A percentile compares a stretch with the other conserved stretches of the same genome.
Conservation (phyloP, 1,284 basidiomycete genomes). For the Ustilago cynodontis region DNA sequence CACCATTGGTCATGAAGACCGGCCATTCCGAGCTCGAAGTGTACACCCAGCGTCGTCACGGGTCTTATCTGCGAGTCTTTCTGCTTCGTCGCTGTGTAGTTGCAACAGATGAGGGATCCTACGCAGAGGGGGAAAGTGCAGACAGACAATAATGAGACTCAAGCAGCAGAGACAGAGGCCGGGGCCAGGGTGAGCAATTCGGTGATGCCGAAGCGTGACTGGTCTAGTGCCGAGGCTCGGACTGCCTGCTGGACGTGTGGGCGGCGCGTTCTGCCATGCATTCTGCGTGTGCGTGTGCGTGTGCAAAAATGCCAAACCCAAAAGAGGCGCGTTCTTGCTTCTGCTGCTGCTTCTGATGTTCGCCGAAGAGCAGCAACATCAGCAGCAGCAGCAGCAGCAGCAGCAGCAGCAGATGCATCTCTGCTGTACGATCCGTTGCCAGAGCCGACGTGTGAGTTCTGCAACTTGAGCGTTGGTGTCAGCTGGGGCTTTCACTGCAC, state of each 20-base stretch:
- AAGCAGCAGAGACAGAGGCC: background rate
- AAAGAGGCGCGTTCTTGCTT: no score
- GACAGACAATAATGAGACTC: no score
- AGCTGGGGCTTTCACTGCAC: no score
- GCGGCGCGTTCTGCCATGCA: conserved; percentile 9
- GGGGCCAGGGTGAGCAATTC: background rate
- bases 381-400: conserved; percentile 3
- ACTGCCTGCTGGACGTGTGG: conserved; percentile 21
- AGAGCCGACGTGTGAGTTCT: conserved; percentile 3
- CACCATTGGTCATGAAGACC: background rate
- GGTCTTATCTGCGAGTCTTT: background rate
- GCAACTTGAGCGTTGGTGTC: background rate
- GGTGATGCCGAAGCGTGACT: conserved; percentile 13
- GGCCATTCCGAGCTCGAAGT: background rate
- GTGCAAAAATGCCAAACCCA: background rate
- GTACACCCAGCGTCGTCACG: background rate
- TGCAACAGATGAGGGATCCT: background rate
- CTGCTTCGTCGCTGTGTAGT: background rate
- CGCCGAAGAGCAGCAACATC: conserved; percentile 6
- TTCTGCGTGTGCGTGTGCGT: background rate
- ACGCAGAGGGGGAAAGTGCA: conserved; percentile 24
- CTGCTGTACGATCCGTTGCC: conserved; percentile 6
- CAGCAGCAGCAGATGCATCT: conserved; percentile 1
- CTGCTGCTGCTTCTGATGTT: no score
- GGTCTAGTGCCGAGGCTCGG: conserved; percentile 18